Evolutionary conservation across 257 asterid genomes (phyloP), one percentile per base, ranked within the genome.

Genomic region (Solanum paucissectum): DNA sequence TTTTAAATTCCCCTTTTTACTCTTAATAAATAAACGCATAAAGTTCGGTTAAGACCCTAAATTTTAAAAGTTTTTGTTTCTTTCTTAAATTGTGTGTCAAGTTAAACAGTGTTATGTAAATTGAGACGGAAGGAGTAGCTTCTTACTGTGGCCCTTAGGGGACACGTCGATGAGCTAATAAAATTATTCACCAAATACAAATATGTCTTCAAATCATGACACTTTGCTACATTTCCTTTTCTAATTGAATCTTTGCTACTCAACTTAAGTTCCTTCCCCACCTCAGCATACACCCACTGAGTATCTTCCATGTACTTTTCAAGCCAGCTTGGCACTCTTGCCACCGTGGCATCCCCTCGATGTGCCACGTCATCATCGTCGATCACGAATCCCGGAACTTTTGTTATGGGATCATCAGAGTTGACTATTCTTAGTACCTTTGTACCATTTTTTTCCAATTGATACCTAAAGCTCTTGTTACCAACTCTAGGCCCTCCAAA

Each of bases 401-500:
- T 95, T 0, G 99, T 93, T 69, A 97, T 91, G 10, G 93, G 95
- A 66, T 97, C 99, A 5, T 95, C 98, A 0, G 95, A 88, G 77
- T 95, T 95, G 14, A 95, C 98, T 3, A 97, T 95, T 4, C 99
- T 88, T 4, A 95, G 92, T 5, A 95, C 96, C 74, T 92, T 95
- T 0, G 94, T 90, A 3, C 98, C 98, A 23, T 89, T 92, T 44
- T 87, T 92, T n/a, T 93, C 98, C 10, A 97, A 37, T 18, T 92
- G 92, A 37, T 87, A 32, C 0, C 98, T 85, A 64, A 95, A 97
- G 46, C 69, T 90, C 62, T 44, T 91, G 93, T 97, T 96, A 2
- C 99, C 99, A 0, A 95, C 94, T 44, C 99, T 87, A 3, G 98
- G 99, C 16, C 98, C 98, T 0, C 99, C 99, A 86, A 97, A 97